Base-by-base conservation (phyloP, 1,139 yeast genomes). In the Kurtzmaniella quercitrusa region DNA sequence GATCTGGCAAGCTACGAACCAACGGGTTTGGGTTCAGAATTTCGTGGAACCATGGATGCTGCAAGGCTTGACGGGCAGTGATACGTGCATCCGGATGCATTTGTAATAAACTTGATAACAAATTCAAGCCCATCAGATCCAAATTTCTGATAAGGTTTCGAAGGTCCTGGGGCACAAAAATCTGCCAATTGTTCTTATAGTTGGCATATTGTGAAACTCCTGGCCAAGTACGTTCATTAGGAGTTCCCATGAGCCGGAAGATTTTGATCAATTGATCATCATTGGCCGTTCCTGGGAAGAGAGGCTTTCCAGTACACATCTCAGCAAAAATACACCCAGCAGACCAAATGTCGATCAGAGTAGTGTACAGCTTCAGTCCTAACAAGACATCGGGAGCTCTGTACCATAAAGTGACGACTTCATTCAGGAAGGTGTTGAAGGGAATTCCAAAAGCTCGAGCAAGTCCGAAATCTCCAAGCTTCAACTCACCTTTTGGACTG, bases 361-460 rank as follows among this genome's bases (percentile, higher is more conserved):
- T 93, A 27, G 96, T 86, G 64, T 93, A 93, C 41, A 95, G 90
- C 53, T 97, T 79, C 0, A 96, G 88, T 0, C 99, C 99, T 65
- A 93, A 78, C 44, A 93, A 70, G 37, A 93, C 98, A 62, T 93
- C 99, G 0, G 98, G 98, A 0, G 99, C 98, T 50, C 99, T 78
- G 66, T 93, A 93, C 99, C 99, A 93, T 50, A 93, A 70, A 1
- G 99, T 93, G 34, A 93, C 99, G 36, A 93, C 99, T 62, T 93
- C 98, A 62, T 93, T 90, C 25, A 97, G 88, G 59, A 91, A 93
- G 0, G 98, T 93, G 64, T 93, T 91, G 50, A 93, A 96, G 0
- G 99, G 98, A 46, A 93, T 91, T 14, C 99, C 99, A 67, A 89
- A 93, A 1, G 99, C 98, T 52, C 98, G 75, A 0, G 98, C 98